Evolutionary conservation across 2,329 filamentous ascomycete genomes (phyloP), one percentile per base, ranked within the genome.

Genomic region (Pseudocercospora pini-densiflorae): DNA sequence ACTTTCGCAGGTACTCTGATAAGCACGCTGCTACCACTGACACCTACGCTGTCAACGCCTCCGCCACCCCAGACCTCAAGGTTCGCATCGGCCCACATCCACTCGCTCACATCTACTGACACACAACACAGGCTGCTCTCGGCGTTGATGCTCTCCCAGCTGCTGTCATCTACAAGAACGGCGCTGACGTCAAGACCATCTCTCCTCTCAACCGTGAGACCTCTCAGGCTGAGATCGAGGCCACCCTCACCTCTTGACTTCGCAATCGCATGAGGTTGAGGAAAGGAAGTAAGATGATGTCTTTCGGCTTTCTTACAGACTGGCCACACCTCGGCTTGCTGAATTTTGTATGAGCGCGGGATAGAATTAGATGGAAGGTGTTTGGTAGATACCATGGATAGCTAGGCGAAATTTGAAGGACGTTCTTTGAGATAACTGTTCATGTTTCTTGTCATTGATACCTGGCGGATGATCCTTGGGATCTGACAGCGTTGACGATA

Each of bases 141-240:
- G 51, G 51, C 24, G 51, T 55, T 16, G 23, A 27, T 19, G 24
- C 51, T 21, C 51, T 55, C 51, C 51, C 51, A 55, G 51, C 51
- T 31, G 51, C 51, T 24, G 51, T 55, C 51, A 55, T 55, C 51
- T 55, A 55, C 51, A 55, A 55, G 27, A 55, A 55, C 51, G 51
- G 51, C 51, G 51, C 27, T 55, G 51, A 31, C 27, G 51, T 55
- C 23, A 55, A 55, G 51, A 55, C 24, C 51, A 55, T 55, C 24
- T 55, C 51, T 31, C 51, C 51, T 33, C 51, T 55, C 51, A 55
- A 55, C 51, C 51, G 51, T 33, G 51, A 55, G 24, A 55, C 51
- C 24, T 55, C 51, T 55, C 51, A 55, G 51, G 51, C 51, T 33
- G 51, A 55, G 51, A 55, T 55, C 51, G 51, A 55, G 27, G 51